Percentiles rank a stretch among this genome's conserved stretches.
Evolutionary conservation across 768 basidiomycete species (phyloP).

Genomic region (Tricholoma hemisulphureum): DNA sequence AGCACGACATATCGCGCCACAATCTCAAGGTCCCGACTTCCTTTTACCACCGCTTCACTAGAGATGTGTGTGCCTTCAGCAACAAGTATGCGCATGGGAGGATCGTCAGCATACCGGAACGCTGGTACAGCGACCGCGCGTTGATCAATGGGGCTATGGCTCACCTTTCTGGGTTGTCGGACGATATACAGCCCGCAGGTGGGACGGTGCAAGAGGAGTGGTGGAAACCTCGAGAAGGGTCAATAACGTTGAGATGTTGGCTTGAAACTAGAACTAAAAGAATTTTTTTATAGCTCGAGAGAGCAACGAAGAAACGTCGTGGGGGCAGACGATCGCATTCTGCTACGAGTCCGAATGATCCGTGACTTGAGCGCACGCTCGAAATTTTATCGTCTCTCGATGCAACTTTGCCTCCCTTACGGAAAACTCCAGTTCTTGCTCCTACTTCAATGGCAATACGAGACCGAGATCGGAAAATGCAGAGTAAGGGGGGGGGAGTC

Average conservation of each 20-base stretch:
- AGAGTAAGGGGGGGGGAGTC: constrained; percentile 12
- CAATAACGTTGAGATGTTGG: constrained; percentile 10
- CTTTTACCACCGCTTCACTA: constrained; percentile 83
- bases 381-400: constrained; percentile 50
- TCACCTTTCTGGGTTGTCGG: constrained; percentile 68
- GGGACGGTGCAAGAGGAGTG: constrained; percentile 47
- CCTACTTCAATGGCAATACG: constrained; percentile 10
- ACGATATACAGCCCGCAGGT: constrained; percentile 26
- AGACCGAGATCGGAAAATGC: constrained; percentile 13
- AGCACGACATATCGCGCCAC: constrained; percentile 97
- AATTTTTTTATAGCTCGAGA: constrained; percentile 51
- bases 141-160: constrained; percentile 82
- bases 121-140: constrained; percentile 91
- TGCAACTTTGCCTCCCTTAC: constrained; percentile 13
- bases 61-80: constrained; percentile 65
- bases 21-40: constrained; percentile 82
- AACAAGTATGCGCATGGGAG: constrained; percentile 63
- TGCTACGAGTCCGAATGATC: constrained; percentile 34
- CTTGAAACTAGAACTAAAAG: not conserved
- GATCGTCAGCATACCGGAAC: constrained; percentile 88
- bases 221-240: constrained; percentile 76
- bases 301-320: constrained; percentile 60
- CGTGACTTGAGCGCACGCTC: constrained; percentile 60
- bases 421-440: not conserved
- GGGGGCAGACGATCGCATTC: constrained; percentile 46